Base-by-base conservation (phyloP, 805 yeast genomes). In the Vanderwaltozyma yarrowii region DNA sequence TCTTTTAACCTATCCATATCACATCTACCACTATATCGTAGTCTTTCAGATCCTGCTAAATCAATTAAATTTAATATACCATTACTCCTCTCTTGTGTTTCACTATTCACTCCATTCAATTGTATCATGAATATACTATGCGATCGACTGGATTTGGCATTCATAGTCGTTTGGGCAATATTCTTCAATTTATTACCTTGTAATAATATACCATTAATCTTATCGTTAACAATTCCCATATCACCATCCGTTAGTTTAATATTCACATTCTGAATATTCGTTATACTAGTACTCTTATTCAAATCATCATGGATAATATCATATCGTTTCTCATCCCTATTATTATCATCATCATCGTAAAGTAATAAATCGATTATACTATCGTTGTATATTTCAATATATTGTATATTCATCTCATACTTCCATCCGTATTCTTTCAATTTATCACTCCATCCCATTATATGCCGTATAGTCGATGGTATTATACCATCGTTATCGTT, bases 31-130 rank as follows among this genome's bases (percentile, higher is more conserved):
- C 97, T 45, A 73, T 72, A 69, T 7, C 78, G 58, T 12, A 88
- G 65, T 40, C 97, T 67, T 62, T 89, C 98, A 0, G 95, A 85
- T 2, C 98, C 98, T 0, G 98, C 98, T 39, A 89, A 66, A 60
- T 89, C 98, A 34, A 92, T 76, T 38, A 89, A 63, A 51, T 89
- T 88, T 39, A 89, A 64, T 2, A 73, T 69, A 11, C 95, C 92
- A 11, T 60, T 50, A 2, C 70, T 56, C 1, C 44, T 42, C 20
- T 73, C 73, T 0, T 73, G 72, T 0, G 80, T 73, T 8, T 51
- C 49, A 2, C 43, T 16, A 50, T 83, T 76, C 2, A 33, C 36
- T 0, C 95, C 94, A 2, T 54, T 39, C 11, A 89, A 61, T 12
- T 67, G 61, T 2, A 92, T 64, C 8, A 74, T 77, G 48, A 84